Percentiles rank a stretch among this genome's conserved stretches.
These are phyloP conservation scores for Colletotrichum lentis DNA, from an alignment of 2,329 filamentous ascomycete genomes.

Conservation along the genomic window DNA sequence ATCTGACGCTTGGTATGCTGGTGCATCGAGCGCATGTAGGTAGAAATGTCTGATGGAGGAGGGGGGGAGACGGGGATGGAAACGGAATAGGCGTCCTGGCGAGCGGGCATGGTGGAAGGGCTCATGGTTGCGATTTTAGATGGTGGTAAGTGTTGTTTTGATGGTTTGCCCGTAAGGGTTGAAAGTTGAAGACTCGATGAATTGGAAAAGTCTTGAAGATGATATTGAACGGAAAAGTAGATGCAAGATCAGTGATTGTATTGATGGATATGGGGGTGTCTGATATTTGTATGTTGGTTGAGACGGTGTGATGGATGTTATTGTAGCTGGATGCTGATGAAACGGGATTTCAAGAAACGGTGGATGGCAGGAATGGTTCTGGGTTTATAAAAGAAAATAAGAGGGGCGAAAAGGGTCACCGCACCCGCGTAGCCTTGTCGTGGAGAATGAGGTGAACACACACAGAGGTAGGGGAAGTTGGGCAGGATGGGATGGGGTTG, in stretches of 20 bases:
- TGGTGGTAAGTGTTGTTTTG: neutral
- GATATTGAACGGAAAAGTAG: no score
- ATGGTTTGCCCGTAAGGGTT: neutral
- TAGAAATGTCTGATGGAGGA: conserved; percentile 59
- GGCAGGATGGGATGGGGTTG: conserved; percentile 30
- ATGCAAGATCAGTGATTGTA: no score
- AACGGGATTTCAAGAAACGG: conserved; percentile 31
- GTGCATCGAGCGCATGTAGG: conserved; percentile 69
- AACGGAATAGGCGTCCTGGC: conserved; percentile 48
- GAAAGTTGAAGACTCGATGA: neutral
- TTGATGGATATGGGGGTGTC: neutral
- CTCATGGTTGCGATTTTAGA: conserved; percentile 25
- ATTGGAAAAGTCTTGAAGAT: neutral
- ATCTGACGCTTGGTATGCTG: conserved; percentile 72
- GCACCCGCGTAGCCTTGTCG: conserved; percentile 28
- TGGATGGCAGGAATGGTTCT: conserved; percentile 27
- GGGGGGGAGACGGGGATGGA: conserved; percentile 50
- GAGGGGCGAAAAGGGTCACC: conserved; percentile 32
- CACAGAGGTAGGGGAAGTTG: conserved; percentile 28
- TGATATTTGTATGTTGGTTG: neutral
- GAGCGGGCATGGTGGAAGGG: conserved; percentile 49
- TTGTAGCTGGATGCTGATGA: conserved; percentile 34
- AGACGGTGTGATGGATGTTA: conserved; percentile 8
- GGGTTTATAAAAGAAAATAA: conserved; percentile 39
- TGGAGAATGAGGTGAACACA: conserved; percentile 36